Conservation (phyloP, 768 basidiomycete species). For the Lyophyllum shimeji region DNA sequence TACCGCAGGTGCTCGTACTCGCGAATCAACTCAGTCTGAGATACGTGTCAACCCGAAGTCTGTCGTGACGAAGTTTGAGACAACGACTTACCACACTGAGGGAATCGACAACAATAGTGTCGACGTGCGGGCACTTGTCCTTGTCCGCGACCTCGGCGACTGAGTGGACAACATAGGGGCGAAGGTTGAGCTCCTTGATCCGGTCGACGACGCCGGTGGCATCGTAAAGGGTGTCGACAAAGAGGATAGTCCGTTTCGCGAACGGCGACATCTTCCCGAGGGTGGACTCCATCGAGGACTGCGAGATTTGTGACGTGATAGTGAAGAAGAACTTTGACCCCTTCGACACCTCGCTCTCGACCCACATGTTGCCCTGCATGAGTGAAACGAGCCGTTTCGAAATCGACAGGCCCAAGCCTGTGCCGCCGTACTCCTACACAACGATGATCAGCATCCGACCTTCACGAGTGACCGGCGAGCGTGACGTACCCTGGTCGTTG, state of each 20-base stretch:
- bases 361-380: constrained; percentile 99
- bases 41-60: constrained; percentile 1
- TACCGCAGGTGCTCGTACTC: constrained; percentile 94
- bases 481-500: constrained; percentile 80
- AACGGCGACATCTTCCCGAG: constrained; percentile 84
- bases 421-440: constrained; percentile 90
- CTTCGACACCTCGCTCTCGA: constrained; percentile 89
- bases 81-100: constrained; percentile 66
- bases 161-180: constrained; percentile 72
- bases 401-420: constrained; percentile 94
- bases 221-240: constrained; percentile 84
- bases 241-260: constrained; percentile 84
- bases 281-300: constrained; percentile 70
- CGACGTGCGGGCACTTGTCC: constrained; percentile 83
- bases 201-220: constrained; percentile 71
- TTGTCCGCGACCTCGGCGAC: constrained; percentile 83
- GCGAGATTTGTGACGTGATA: constrained; percentile 82
- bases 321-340: constrained; percentile 98
- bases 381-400: constrained; percentile 95
- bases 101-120: constrained; percentile 95
- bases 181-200: constrained; percentile 77
- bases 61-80: not conserved
- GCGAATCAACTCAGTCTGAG: constrained; percentile 83
- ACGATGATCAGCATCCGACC: constrained; percentile 3
- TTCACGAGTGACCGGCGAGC: constrained; percentile 8